phyloP scores from a whole-genome alignment of 2,329 filamentous ascomycete genomes.

The Pseudogymnoascus sp. region DNA sequence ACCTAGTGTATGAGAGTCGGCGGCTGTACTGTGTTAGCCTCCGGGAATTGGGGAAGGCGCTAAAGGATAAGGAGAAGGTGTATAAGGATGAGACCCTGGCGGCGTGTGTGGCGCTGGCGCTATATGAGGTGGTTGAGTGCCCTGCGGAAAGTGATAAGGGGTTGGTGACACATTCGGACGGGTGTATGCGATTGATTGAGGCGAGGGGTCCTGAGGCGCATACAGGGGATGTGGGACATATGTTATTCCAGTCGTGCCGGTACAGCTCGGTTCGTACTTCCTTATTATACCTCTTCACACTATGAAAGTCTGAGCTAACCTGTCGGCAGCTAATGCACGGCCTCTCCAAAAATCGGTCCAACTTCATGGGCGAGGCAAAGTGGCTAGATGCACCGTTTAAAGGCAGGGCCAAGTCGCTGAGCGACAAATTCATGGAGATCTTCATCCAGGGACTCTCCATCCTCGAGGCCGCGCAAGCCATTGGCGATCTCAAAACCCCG shows the following conservation, averaged over 20 bases:
- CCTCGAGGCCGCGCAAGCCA: constrained; percentile 17
- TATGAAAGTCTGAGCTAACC: neutral
- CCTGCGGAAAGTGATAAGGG: constrained; percentile 26
- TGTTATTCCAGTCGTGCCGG: constrained; percentile 29
- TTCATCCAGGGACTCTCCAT: constrained; percentile 25
- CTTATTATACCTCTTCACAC: neutral
- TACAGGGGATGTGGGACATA: constrained; percentile 27
- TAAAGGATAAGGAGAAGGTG: constrained; percentile 28
- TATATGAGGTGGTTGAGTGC: constrained; percentile 33
- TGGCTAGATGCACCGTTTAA: constrained; percentile 30
- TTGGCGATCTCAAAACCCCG: constrained; percentile 16
- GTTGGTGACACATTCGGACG: constrained; percentile 29
- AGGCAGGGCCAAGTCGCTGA: constrained; percentile 21
- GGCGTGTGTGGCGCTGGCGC: constrained; percentile 30
- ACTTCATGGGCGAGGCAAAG: constrained; percentile 24
- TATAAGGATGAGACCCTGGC: constrained; percentile 32
- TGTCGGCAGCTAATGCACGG: constrained; percentile 27
- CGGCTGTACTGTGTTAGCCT: constrained; percentile 31
- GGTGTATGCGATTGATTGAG: constrained; percentile 29
- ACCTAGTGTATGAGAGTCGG: constrained; percentile 27
- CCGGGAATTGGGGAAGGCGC: constrained; percentile 31
- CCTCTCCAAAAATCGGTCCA: constrained; percentile 21
- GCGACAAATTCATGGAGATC: constrained; percentile 28
- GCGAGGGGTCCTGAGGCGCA: constrained; percentile 30
- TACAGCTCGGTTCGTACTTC: constrained; percentile 20